phyloP scores from a whole-genome alignment of 106 monocot genomes.

The Allium fistulosum region DNA sequence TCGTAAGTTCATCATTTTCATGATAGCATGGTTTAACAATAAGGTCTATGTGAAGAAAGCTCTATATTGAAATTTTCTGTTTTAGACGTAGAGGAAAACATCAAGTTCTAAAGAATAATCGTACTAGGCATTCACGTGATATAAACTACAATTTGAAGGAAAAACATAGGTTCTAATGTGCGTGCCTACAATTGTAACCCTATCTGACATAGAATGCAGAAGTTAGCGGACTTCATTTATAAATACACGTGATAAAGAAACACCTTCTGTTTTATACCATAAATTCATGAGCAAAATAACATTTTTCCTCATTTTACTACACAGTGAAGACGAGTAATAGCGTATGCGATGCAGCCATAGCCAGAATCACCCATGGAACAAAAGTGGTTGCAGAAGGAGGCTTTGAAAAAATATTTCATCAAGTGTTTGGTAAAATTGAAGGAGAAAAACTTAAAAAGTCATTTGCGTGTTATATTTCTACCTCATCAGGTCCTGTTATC shows the following conservation, averaged over 20 bases:
- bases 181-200: not conserved
- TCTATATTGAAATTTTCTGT: not conserved
- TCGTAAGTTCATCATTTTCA: conserved; percentile 24
- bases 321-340: conserved; percentile 70
- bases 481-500: conserved; percentile 84
- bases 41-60: not conserved
- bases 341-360: conserved; percentile 61
- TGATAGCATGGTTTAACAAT: not conserved
- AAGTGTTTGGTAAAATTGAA: conserved; percentile 40
- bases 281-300: not conserved
- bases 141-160: not conserved
- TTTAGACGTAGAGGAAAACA: too few relatives aligned
- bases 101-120: too few relatives aligned
- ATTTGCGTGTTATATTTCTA: conserved; percentile 82
- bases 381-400: conserved; percentile 84
- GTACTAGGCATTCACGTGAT: too few relatives aligned
- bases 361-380: conserved; percentile 61
- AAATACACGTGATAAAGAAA: too few relatives aligned
- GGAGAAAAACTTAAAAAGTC: conserved; percentile 64
- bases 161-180: not conserved
- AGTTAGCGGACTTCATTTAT: too few relatives aligned
- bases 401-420: conserved; percentile 56
- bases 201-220: not conserved
- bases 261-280: not conserved
- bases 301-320: not conserved